Conservation (phyloP, 768 basidiomycete species). For the Macrolepiota fuliginosa region DNA sequence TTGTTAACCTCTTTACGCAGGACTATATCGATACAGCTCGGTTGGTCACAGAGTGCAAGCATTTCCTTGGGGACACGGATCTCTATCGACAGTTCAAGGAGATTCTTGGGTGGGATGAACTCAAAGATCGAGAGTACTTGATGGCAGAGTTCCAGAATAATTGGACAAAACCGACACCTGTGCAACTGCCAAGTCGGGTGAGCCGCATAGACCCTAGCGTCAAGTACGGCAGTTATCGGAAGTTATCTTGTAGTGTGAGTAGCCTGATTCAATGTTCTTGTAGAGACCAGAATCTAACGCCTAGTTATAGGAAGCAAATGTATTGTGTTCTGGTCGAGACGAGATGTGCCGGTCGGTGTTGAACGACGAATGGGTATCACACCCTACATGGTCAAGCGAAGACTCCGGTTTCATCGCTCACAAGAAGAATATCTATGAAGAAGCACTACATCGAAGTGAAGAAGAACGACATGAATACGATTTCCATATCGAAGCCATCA, state of each 20-base stretch:
- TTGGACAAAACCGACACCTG: slow-evolving; percentile 50
- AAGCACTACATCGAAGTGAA: slow-evolving; percentile 92
- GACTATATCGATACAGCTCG: slow-evolving; percentile 87
- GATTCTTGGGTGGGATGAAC: slow-evolving; percentile 86
- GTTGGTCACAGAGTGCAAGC: slow-evolving; percentile 75
- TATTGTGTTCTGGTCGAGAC: slow-evolving; percentile 92
- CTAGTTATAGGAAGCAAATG: slow-evolving; percentile 68
- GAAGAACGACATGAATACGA: slow-evolving; percentile 99
- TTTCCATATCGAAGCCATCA: slow-evolving; percentile 95
- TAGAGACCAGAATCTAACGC: neutral
- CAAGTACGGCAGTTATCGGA: slow-evolving; percentile 88
- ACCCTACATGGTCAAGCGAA: slow-evolving; percentile 93
- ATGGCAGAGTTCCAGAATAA: slow-evolving; percentile 47
- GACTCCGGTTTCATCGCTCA: slow-evolving; percentile 89
- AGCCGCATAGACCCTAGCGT: slow-evolving; percentile 65
- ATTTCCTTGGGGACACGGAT: slow-evolving; percentile 76
- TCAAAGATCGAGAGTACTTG: slow-evolving; percentile 56
- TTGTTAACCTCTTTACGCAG: slow-evolving; percentile 93
- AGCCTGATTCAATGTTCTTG: neutral
- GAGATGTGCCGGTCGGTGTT: slow-evolving; percentile 95
- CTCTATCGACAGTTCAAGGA: slow-evolving; percentile 80
- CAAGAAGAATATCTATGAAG: slow-evolving; percentile 95
- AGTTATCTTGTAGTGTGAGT: slow-evolving; percentile 75
- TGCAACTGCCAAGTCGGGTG: slow-evolving; percentile 39
- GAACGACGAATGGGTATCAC: slow-evolving; percentile 98